Base-by-base conservation (phyloP, 192 early-diverging fungal genomes). In the Linnemannia hyalina region DNA sequence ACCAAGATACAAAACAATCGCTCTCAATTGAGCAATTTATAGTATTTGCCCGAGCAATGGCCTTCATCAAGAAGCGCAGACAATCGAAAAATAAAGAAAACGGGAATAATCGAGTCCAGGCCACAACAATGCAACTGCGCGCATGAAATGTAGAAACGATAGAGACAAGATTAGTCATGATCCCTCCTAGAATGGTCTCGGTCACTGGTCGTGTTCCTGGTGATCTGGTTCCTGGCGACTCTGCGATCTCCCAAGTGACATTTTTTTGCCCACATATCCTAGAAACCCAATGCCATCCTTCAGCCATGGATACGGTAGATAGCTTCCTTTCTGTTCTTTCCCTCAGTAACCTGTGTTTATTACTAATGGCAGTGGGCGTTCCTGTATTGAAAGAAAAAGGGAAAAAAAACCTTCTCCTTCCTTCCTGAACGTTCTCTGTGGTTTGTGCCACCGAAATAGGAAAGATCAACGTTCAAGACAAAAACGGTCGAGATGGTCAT, bases 141-240 rank as follows among this genome's bases (percentile, higher is more conserved):
- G 38, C 38, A 40, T 40, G 38, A 40, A 40, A 40, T 40, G 35
- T 35, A 1, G 35, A 35, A 35, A 35, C 0, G 35, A 35, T 35
- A 35, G 35, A 35, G 35, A 35, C 0, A 35, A 35, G 35, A 35
- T 9, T 15, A 15, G 8, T 65, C n/a, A 3, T 42, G 20, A 15
- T 41, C 7, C 10, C 23, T 71, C 41, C 70, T 26, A 9, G 10
- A 32, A 4, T 65, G 60, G 29, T 3, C 60, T 29, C 29, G 60
- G 26, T 65, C 26, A 65, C 60, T 65, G 60, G 29, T 29, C 11
- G 13, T 26, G 29, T 65, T 65, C 60, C 11, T 65, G 29, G 10
- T 35, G 29, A 65, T 32, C 60, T 65, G 60, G 60, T 65, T 65
- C 60, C 60, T 65, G 29, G 29, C 29, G 60, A 65, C 60, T 65